These are phyloP conservation scores for Rutstroemia sydowiana DNA, from an alignment of 2,329 filamentous ascomycete genomes.

Conservation along the genomic window DNA sequence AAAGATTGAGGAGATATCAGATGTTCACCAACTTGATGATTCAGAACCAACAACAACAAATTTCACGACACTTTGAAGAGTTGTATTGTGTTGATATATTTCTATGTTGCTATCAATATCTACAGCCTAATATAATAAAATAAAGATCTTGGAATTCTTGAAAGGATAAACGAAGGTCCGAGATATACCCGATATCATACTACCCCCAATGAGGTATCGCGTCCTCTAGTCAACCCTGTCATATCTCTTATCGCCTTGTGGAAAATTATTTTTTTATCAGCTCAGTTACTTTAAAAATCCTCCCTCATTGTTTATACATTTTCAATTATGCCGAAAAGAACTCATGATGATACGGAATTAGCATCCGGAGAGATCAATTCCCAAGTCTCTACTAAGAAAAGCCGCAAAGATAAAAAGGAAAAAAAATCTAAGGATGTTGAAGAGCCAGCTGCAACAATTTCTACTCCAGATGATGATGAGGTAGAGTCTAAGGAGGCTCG, in stretches of 20 bases:
- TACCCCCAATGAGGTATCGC: too few species aligned
- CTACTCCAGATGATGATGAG: conserved; percentile 12
- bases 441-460: conserved; percentile 11
- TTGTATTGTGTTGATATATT: too few species aligned
- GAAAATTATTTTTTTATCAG: conserved; percentile 3
- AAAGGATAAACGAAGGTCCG: too few species aligned
- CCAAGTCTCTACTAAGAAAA: conserved; percentile 23
- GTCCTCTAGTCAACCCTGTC: too few species aligned
- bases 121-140: too few species aligned
- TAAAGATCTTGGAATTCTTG: too few species aligned
- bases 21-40: neutral
- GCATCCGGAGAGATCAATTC: conserved; percentile 12
- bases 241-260: neutral
- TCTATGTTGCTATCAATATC: too few species aligned
- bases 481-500: conserved; percentile 31
- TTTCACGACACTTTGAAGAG: too few species aligned
- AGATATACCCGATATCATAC: too few species aligned
- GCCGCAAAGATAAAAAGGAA: conserved; percentile 21
- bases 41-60: neutral
- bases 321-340: conserved; percentile 27
- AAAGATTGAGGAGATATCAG: neutral
- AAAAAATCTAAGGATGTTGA: conserved; percentile 18
- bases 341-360: conserved; percentile 25
- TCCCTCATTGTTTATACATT: too few species aligned
- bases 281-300: neutral